Evolutionary conservation across 2,329 filamentous ascomycete genomes (phyloP), one percentile per base, ranked within the genome.

Genomic region (Beauveria asiatica): DNA sequence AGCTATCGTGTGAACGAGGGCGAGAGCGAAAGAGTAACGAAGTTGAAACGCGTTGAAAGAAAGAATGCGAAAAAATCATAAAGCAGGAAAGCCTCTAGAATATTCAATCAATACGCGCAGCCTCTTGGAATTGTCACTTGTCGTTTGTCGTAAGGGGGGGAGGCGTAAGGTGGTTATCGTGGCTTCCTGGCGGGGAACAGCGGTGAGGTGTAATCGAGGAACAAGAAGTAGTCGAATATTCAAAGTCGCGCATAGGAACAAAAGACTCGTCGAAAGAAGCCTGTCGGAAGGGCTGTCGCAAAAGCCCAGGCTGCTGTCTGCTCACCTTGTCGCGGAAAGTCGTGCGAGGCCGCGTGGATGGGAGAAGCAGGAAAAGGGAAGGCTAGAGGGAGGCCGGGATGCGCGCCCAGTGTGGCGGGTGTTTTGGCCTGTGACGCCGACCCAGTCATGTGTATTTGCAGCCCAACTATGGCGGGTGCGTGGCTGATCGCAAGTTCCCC

Each of bases 401-500:
- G 55, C 55, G 55, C 55, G 33, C 42, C 41, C 53, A 56, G 54
- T 57, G 55, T 30, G 30, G 55, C 41, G 42, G 42, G 23, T 59
- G 57, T 59, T 59, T 59, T 59, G 57, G 57, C 57, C 49, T 59
- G 57, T 59, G 57, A 59, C 42, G 11, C 21, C 10, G 21, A 23
- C 19, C 8, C 52, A 33, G 41, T 33, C 16, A 55, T 45, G 41
- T 3, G 50, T 50, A n/a, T 41, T 58, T 42, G 11, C 19, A 41
- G 57, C 57, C 57, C 57, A 54, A 53, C 41, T 54, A 41, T 60
- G 57, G 57, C 57, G 46, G 17, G 17, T 50, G 4, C 33, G 41
- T 55, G 52, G 52, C 50, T 41, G 33, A 33, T 13, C 9, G 3
- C 45, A 19, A n/a, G 52, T n/a, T 16, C 19, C 54, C 23, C 42